These are phyloP conservation scores for Coemansia sp. DNA, from an alignment of 192 early-diverging fungal species.

Conservation along the genomic window DNA sequence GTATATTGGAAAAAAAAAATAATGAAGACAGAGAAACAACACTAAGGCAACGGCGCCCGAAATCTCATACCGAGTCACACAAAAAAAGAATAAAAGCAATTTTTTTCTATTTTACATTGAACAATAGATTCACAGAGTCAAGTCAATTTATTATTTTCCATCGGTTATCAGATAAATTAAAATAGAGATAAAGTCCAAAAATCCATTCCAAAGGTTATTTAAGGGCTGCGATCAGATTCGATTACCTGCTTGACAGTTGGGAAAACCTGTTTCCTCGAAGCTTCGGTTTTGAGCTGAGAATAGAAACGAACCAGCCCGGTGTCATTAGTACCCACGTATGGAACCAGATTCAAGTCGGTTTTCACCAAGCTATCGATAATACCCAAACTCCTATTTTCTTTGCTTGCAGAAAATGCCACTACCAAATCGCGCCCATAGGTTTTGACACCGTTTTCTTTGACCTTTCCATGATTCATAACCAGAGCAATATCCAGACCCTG, in stretches of 20 bases:
- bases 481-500: slow-evolving; percentile 38
- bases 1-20: not conserved
- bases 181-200: no score
- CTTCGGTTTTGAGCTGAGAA: slow-evolving; percentile 21
- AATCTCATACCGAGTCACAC: no score
- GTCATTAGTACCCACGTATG: not conserved
- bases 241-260: slow-evolving; percentile 32
- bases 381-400: not conserved
- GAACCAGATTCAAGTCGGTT: slow-evolving; percentile 1
- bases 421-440: slow-evolving; percentile 39
- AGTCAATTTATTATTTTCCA: no score
- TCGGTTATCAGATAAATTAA: no score
- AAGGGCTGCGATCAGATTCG: slow-evolving; percentile 5
- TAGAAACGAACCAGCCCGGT: slow-evolving; percentile 9
- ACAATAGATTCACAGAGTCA: no score
- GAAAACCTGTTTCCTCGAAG: slow-evolving; percentile 51
- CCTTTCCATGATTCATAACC: slow-evolving; percentile 53
- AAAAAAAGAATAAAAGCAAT: no score
- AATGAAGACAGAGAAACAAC: no score
- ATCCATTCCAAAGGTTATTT: no score
- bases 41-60: no score
- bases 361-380: slow-evolving; percentile 10
- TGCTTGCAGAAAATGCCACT: slow-evolving; percentile 16
- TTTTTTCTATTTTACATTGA: no score
- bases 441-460: slow-evolving; percentile 21